Evolutionary conservation across 441 rosid species (phyloP).

Genomic region (Manihot esculenta): DNA sequence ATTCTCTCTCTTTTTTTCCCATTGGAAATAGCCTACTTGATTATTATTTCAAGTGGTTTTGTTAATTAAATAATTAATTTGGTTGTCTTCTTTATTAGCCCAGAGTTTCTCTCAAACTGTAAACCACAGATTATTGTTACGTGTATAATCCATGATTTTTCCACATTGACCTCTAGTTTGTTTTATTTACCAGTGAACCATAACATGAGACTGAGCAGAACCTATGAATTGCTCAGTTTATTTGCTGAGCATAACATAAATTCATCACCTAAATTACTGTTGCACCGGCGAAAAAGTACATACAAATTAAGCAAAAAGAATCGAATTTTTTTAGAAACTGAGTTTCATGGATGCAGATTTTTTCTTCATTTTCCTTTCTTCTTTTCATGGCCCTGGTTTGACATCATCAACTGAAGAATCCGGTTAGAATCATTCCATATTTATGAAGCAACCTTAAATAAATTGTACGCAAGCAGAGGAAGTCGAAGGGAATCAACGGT

Average conservation of each 20-base stretch:
- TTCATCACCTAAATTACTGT: conserved; percentile 1
- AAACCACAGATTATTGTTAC: too few species aligned
- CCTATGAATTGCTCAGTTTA: background rate
- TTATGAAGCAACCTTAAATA: conserved; percentile 4
- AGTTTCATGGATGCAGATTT: background rate
- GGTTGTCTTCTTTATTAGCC: too few species aligned
- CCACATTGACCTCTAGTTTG: too few species aligned
- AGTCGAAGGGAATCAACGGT: background rate
- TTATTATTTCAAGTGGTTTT: too few species aligned
- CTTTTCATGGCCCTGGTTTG: background rate
- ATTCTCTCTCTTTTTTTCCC: too few species aligned
- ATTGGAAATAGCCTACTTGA: too few species aligned
- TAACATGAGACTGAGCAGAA: background rate
- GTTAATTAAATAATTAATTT: too few species aligned
- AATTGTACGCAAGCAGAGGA: background rate
- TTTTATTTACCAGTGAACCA: background rate
- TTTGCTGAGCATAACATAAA: background rate
- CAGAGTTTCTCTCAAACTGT: too few species aligned
- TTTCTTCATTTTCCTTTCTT: background rate
- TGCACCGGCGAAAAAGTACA: background rate
- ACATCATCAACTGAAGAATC: background rate
- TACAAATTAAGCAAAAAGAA: background rate
- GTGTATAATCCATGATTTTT: too few species aligned
- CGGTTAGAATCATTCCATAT: background rate
- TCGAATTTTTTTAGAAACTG: background rate